Evolutionary conservation across 768 basidiomycete genomes (phyloP).

Genomic region (Rhizopogon vinicolor): DNA sequence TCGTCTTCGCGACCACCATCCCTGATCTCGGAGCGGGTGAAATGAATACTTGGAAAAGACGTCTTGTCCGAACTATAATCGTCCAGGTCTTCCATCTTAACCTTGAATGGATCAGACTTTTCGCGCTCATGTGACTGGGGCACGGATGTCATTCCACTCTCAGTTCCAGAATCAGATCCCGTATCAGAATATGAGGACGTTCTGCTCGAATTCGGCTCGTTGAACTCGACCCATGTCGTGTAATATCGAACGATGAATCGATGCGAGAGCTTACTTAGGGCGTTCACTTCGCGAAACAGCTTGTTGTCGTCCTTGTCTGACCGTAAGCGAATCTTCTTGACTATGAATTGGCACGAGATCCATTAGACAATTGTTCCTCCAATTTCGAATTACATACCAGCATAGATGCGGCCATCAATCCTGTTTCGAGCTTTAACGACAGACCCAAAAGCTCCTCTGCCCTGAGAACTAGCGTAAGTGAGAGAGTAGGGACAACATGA

Average conservation of each 20-base stretch:
- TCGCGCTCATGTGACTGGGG: slow-evolving; percentile 38
- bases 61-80: slow-evolving; percentile 54
- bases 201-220: slow-evolving; percentile 46
- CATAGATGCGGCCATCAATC: slow-evolving; percentile 82
- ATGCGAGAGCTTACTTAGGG: slow-evolving; percentile 82
- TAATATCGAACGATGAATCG: slow-evolving; percentile 90
- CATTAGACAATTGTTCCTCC: not conserved
- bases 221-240: slow-evolving; percentile 84
- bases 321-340: slow-evolving; percentile 86
- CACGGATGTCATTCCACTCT: slow-evolving; percentile 53
- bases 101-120: slow-evolving; percentile 55
- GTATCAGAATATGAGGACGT: slow-evolving; percentile 43
- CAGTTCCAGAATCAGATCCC: slow-evolving; percentile 31
- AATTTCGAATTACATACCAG: slow-evolving; percentile 39
- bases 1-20: slow-evolving; percentile 38
- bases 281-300: slow-evolving; percentile 89
- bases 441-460: slow-evolving; percentile 88
- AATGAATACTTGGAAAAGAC: slow-evolving; percentile 84
- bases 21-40: slow-evolving; percentile 45
- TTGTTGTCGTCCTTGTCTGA: slow-evolving; percentile 76
- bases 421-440: slow-evolving; percentile 92
- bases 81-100: slow-evolving; percentile 61
- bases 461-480: slow-evolving; percentile 36
- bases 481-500: not conserved
- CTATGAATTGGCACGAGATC: slow-evolving; percentile 28